These are phyloP conservation scores for Pseudogymnoascus pannorum DNA, from an alignment of 2,329 filamentous ascomycete genomes.

Conservation along the genomic window DNA sequence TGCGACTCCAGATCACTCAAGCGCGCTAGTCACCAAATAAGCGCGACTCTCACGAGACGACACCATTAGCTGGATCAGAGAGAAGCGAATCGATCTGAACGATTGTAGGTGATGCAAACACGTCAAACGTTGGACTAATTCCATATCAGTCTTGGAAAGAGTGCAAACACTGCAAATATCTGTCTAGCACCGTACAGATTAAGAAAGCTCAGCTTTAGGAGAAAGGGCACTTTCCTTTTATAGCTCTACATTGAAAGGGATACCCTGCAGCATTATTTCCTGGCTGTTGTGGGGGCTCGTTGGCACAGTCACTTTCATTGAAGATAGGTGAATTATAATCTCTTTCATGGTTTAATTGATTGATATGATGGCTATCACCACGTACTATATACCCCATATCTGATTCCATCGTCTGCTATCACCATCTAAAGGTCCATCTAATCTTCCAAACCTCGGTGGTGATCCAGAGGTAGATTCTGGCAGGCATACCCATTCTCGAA, in stretches of 20 bases:
- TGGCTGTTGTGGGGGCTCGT: not conserved
- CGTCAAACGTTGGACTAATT: not conserved
- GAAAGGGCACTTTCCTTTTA: not conserved
- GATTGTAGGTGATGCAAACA: not conserved
- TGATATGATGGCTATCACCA: not conserved
- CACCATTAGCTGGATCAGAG: not conserved
- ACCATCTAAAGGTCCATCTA: constrained; percentile 53
- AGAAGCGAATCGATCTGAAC: not conserved
- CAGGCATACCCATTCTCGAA: constrained; percentile 79
- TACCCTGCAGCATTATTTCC: too few species aligned
- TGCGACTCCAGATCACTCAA: not conserved
- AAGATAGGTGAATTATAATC: too few species aligned
- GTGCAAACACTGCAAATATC: not conserved
- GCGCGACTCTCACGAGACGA: constrained; percentile 1
- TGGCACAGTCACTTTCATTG: not conserved
- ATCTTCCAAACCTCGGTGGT: constrained; percentile 55
- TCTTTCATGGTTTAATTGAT: not conserved
- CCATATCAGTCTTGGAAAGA: not conserved
- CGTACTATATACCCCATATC: constrained; percentile 49
- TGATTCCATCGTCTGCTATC: constrained; percentile 54
- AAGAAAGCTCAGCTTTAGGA: not conserved
- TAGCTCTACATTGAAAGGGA: not conserved
- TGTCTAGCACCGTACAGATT: not conserved
- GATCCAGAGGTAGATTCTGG: constrained; percentile 63
- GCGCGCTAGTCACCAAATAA: constrained; percentile 6